Conservation (phyloP, 2,329 filamentous ascomycete genomes). For the Trichoderma citrinoviride region DNA sequence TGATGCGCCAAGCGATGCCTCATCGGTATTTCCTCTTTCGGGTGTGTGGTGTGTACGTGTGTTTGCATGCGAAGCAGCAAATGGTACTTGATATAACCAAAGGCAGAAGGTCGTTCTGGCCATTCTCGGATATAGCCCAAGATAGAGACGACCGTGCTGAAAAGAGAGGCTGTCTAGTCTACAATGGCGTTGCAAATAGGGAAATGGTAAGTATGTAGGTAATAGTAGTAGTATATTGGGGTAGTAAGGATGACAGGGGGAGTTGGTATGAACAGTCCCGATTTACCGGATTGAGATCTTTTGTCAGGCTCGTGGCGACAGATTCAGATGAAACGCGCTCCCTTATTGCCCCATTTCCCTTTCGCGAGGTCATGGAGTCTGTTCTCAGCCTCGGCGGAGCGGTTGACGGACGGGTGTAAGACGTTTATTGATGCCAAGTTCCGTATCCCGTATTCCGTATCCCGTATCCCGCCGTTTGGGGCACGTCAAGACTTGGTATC, state of each 20-base stretch:
- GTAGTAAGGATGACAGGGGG: neutral
- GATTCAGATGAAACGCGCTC: slow-evolving; percentile 7
- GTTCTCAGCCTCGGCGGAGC: neutral
- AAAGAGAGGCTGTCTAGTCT: too few species aligned
- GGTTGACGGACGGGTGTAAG: neutral
- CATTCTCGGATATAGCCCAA: too few species aligned
- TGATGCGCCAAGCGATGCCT: too few species aligned
- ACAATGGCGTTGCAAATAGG: too few species aligned
- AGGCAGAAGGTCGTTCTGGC: neutral
- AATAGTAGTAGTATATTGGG: too few species aligned
- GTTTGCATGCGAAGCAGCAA: neutral
- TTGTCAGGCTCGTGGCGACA: neutral
- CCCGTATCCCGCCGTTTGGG: neutral
- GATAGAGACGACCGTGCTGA: too few species aligned
- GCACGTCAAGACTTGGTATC: neutral
- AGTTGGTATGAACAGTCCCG: neutral
- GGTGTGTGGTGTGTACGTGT: too few species aligned
- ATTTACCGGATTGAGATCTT: neutral
- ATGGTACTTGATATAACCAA: neutral
- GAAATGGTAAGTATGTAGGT: too few species aligned
- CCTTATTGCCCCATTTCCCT: neutral
- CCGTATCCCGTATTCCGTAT: neutral
- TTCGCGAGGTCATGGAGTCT: neutral
- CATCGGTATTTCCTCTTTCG: too few species aligned
- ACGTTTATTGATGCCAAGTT: neutral